These are phyloP conservation scores for Zymoseptoria pseudotritici DNA, from an alignment of 2,329 filamentous ascomycete genomes.

Conservation along the genomic window DNA sequence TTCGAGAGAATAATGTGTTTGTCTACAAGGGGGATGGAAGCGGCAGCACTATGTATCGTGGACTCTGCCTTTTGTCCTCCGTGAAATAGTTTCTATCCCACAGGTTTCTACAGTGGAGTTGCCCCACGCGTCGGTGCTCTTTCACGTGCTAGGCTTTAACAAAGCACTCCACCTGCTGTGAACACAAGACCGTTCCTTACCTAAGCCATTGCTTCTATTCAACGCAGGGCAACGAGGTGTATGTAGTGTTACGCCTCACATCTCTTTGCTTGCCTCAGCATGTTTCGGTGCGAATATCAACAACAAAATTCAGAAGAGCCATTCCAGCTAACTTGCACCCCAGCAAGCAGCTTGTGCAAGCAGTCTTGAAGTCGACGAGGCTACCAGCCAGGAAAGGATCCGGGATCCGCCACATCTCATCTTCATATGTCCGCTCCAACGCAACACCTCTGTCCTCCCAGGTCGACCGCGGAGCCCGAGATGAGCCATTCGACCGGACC, in stretches of 20 bases:
- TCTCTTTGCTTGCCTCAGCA: background rate
- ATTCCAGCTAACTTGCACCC: background rate
- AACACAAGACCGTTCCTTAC: too few species aligned
- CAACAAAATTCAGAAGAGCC: background rate
- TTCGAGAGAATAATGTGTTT: too few species aligned
- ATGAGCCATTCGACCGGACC: conserved; percentile 11
- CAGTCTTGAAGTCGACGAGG: background rate
- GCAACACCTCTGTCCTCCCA: background rate
- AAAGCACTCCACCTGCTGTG: too few species aligned
- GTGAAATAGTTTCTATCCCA: too few species aligned
- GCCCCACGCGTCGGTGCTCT: too few species aligned
- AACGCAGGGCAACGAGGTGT: background rate
- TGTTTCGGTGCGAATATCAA: background rate
- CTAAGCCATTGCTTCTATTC: background rate
- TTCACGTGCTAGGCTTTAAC: background rate
- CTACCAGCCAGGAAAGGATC: background rate
- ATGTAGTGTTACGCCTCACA: background rate
- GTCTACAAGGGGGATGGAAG: too few species aligned
- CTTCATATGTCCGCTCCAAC: background rate
- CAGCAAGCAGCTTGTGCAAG: background rate
- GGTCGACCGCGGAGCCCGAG: conserved; percentile 1
- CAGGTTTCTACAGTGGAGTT: too few species aligned
- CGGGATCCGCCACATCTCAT: background rate
- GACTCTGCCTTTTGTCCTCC: too few species aligned
- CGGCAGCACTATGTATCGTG: too few species aligned